Evolutionary conservation across 495 filamentous ascomycete species (phyloP), one percentile per base, ranked within the genome.

Genomic region (Rostrohypoxylon terebratum): DNA sequence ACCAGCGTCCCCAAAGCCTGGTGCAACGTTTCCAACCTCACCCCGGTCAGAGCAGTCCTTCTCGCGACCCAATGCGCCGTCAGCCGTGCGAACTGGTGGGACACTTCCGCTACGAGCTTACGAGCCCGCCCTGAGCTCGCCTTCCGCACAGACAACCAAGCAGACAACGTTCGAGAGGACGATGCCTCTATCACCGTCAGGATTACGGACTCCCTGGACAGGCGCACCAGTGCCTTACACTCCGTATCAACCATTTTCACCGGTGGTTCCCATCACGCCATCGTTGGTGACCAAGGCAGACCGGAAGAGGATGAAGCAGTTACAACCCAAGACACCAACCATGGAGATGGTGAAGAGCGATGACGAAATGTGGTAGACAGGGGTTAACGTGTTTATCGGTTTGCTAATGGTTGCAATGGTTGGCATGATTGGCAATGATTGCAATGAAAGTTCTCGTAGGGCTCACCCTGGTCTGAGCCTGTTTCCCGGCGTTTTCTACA

Each of bases 191-290:
- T 83, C 83, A 2, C 82, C 81, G 0, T 80, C 80, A 10, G 87
- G 83, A n/a, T 61, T 85, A 69, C 81, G 81, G 51, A 88, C 89
- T 7, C 92, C 92, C 0, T 86, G 88, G 72, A 94, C 92, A 0
- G 93, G 91, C 4, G 87, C 92, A 44, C 89, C 93, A 0, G 84
- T 86, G 36, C 94, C 94, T 5, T 97, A 98, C 79, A 91, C 88
- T 61, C 92, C 94, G 4, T 98, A 98, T 76, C 96, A 97, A 86
- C 94, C 94, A 0, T 95, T 92, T 76, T 93, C 91, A 1, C 94
- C 94, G 0, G 85, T 96, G 7, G 92, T 96, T 14, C 94, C 94
- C 0, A 89, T 98, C 63, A 96, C 94, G 31, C 94, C 94, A 0
- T 89, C 89, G 50, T 83, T 94, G 53, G 90, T 93, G 45, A 93